phyloP scores from a whole-genome alignment of 2,329 filamentous ascomycete species.

The Clarireedia paspali region DNA sequence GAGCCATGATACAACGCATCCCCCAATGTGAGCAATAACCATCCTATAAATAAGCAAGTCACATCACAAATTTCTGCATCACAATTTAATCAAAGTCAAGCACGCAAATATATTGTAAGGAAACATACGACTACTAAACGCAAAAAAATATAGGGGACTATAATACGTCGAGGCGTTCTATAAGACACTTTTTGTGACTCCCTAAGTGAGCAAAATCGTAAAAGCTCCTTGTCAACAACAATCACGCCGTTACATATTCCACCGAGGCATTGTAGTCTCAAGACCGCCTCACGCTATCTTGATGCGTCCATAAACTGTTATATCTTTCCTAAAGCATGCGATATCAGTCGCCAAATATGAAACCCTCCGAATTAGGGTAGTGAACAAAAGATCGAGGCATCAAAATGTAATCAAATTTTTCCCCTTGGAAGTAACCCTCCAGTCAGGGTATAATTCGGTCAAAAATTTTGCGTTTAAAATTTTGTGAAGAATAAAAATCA shows the following conservation, averaged over 20 bases:
- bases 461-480: too few species aligned
- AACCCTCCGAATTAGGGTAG: not conserved
- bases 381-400: not conserved
- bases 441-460: not conserved
- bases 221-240: not conserved
- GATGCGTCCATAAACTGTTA: not conserved
- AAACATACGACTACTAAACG: not conserved
- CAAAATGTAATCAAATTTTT: not conserved
- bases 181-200: not conserved
- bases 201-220: not conserved
- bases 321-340: not conserved
- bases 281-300: not conserved
- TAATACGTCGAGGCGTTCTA: not conserved
- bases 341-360: not conserved
- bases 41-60: too few species aligned
- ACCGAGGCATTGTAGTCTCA: constrained; percentile 2
- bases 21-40: too few species aligned
- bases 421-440: not conserved
- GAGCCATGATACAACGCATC: too few species aligned
- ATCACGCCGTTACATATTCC: not conserved
- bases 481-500: too few species aligned
- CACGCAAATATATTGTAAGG: not conserved
- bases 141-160: constrained; percentile 1
- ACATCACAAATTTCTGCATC: too few species aligned
- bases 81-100: not conserved